These are phyloP conservation scores for Hymenoscyphus repandus DNA, from an alignment of 2,329 filamentous ascomycete genomes.

Conservation along the genomic window DNA sequence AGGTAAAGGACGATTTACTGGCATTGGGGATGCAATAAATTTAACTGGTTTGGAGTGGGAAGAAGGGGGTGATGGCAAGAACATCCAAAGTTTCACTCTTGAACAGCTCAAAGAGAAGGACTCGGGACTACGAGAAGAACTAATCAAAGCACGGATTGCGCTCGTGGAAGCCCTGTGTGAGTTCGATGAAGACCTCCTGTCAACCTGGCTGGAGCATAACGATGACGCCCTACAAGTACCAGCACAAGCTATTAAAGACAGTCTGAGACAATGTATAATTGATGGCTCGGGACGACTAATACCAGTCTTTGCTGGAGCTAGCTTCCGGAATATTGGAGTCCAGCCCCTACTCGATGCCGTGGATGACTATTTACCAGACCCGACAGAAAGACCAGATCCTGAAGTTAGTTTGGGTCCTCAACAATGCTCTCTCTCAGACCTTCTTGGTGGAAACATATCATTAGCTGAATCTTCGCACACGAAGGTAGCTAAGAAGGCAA, in stretches of 20 bases:
- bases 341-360: conserved; percentile 87
- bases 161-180: conserved; percentile 83
- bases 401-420: conserved; percentile 63
- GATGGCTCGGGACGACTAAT: conserved; percentile 67
- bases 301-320: conserved; percentile 86
- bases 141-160: conserved; percentile 68
- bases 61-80: conserved; percentile 59
- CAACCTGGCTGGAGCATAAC: conserved; percentile 73
- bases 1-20: conserved; percentile 67
- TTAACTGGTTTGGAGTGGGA: conserved; percentile 72
- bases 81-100: conserved; percentile 50
- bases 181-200: conserved; percentile 80
- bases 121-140: conserved; percentile 52
- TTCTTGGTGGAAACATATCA: conserved; percentile 41
- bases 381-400: conserved; percentile 72
- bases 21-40: conserved; percentile 78
- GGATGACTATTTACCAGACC: conserved; percentile 80
- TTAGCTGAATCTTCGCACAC: conserved; percentile 32
- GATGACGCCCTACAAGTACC: conserved; percentile 67
- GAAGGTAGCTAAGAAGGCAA: conserved; percentile 34
- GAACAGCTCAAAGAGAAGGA: conserved; percentile 47
- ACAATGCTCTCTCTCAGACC: conserved; percentile 47
- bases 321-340: conserved; percentile 89
- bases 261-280: conserved; percentile 67
- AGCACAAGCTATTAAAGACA: conserved; percentile 60